Evolutionary conservation across 169 alveolate species (phyloP).

Genomic region (Toxoplasma gondii): DNA sequence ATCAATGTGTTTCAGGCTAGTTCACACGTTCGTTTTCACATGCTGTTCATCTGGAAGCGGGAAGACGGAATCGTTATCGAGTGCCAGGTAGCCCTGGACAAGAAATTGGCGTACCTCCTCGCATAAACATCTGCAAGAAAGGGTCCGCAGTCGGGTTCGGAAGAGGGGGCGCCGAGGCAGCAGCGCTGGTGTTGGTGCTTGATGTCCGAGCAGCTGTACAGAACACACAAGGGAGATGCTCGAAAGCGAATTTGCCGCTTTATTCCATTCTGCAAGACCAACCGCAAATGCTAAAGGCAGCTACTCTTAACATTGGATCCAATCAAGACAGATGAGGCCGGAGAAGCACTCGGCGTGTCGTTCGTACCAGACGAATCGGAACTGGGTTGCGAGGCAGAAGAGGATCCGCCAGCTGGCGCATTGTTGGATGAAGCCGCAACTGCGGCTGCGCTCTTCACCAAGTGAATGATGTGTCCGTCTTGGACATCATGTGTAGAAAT

Average conservation of each 20-base stretch:
- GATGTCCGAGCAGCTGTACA: background rate
- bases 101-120: background rate
- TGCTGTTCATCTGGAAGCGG: too few relatives aligned
- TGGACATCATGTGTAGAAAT: slow-evolving; percentile 80
- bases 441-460: slow-evolving; percentile 87
- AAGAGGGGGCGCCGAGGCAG: background rate
- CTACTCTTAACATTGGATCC: background rate
- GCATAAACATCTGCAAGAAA: background rate
- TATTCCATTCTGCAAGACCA: too few relatives aligned
- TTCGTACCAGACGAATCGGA: background rate
- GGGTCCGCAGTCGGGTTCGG: background rate
- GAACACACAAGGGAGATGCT: background rate
- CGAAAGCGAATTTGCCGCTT: background rate
- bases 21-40: too few relatives aligned
- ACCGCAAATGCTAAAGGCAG: too few relatives aligned
- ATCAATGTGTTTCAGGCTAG: too few relatives aligned
- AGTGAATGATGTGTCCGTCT: slow-evolving; percentile 89
- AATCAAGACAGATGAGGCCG: background rate
- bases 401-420: background rate
- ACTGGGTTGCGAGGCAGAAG: background rate
- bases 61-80: too few relatives aligned
- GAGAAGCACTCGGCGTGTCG: background rate
- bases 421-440: slow-evolving; percentile 35
- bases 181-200: background rate
- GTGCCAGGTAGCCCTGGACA: too few relatives aligned